phyloP scores from a whole-genome alignment of 306 rosid species.

The Ziziphus jujuba region DNA sequence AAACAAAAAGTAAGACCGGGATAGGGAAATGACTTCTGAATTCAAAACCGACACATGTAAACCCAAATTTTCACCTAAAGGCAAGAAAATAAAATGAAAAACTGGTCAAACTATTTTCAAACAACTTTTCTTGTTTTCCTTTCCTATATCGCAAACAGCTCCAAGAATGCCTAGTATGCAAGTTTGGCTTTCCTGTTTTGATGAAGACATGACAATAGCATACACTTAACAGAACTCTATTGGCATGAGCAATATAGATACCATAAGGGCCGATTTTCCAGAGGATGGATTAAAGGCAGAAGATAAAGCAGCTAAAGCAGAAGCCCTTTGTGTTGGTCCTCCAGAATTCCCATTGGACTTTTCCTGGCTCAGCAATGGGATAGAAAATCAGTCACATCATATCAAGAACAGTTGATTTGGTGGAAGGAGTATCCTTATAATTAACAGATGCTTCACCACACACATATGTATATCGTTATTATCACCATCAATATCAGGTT shows the following conservation, averaged over 20 bases:
- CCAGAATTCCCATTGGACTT: conserved; percentile 55
- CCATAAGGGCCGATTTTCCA: conserved; percentile 43
- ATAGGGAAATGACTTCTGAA: neutral
- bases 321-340: conserved; percentile 64
- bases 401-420: neutral
- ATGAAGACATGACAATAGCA: neutral
- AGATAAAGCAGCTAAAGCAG: conserved; percentile 59
- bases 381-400: conserved; percentile 7
- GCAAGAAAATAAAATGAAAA: neutral
- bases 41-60: neutral
- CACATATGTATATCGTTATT: neutral
- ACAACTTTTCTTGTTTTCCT: too few species aligned
- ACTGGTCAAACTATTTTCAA: neutral
- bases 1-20: too few species aligned
- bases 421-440: neutral
- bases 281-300: conserved; percentile 59
- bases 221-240: neutral
- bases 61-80: neutral
- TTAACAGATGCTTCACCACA: neutral
- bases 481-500: neutral
- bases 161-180: neutral
- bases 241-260: conserved; percentile 24
- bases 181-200: neutral
- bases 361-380: conserved; percentile 38
- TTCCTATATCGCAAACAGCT: too few species aligned